phyloP scores from a whole-genome alignment of 768 basidiomycete species.

The Coprinopsis strossmayeri region DNA sequence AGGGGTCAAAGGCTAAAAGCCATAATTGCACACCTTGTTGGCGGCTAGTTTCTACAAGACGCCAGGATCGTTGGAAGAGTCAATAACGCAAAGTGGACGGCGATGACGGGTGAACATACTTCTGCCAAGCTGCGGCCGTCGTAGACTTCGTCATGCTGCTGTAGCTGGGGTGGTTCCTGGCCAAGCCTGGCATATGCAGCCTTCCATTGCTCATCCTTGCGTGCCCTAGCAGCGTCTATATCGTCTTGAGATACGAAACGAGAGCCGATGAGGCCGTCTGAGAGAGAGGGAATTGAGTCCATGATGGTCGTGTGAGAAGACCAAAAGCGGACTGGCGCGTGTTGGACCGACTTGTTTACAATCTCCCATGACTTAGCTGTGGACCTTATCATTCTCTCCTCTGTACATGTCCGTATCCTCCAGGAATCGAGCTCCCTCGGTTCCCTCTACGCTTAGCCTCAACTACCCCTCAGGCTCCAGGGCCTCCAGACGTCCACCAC shows the following conservation, averaged over 20 bases:
- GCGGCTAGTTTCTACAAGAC: conserved; percentile 78
- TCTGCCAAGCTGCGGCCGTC: conserved; percentile 87
- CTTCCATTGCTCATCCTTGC: conserved; percentile 82
- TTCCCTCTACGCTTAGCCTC: conserved; percentile 29
- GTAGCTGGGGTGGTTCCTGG: conserved; percentile 75
- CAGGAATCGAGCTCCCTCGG: conserved; percentile 25
- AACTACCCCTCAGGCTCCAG: conserved; percentile 25
- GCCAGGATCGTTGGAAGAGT: conserved; percentile 36
- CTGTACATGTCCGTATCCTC: conserved; percentile 27
- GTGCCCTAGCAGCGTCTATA: conserved; percentile 62
- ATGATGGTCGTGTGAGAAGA: conserved; percentile 9
- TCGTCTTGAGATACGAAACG: conserved; percentile 81
- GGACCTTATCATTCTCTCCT: conserved; percentile 5
- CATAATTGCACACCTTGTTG: conserved; percentile 55
- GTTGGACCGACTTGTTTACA: background rate
- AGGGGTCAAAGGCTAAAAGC: conserved; percentile 1
- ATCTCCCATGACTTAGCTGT: conserved; percentile 1
- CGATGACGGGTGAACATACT: conserved; percentile 41
- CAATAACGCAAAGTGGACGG: conserved; percentile 29
- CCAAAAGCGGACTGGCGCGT: background rate
- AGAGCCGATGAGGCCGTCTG: conserved; percentile 68
- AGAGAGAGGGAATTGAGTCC: conserved; percentile 59
- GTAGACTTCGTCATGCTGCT: conserved; percentile 67
- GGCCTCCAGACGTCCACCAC: conserved; percentile 29
- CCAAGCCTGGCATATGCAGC: conserved; percentile 85